Evolutionary conservation across 129 eudicot species (phyloP), one percentile per base, ranked within the genome.

Genomic region (Flaveria trinervia): DNA sequence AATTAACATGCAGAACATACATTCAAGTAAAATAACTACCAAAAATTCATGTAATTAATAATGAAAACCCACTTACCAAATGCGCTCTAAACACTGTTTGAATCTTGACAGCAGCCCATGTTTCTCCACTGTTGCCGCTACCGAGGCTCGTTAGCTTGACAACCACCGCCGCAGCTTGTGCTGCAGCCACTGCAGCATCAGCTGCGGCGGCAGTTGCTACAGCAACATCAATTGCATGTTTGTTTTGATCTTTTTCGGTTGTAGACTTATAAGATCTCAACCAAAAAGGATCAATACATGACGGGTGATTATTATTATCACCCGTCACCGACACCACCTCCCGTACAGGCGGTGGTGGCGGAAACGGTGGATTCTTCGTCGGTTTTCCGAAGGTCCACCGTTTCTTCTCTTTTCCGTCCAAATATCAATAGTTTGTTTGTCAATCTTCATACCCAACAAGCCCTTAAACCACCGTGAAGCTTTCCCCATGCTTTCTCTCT

Each of bases 221-320:
- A 4, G 98, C 98, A 50, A 93, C 98, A 48, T 93, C 98, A 76
- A 93, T 90, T 20, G 98, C 98, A 70, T 90, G 96, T 68, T 87
- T 88, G 75, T 73, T 90, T 81, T 87, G 90, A 49, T 90, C 91
- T 28, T 90, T 76, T 74, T 84, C 93, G 1, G 88, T 39, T 59
- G 84, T 85, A 20, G 81, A 73, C 68, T 81, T 78, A 77, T 83
- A 88, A 72, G 90, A 80, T 73, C 85, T 85, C 75, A 82, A 17
- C 98, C 96, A 85, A 71, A 50, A 67, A 17, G 83, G 57, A 28
- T 83, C 88, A 11, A 30, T 65, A 9, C 49, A 68, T 16, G 73
- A 56, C 48, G 77, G 85, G 59, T 67, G 51, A 49, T 65, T 59
- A 28, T 1, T 59, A 28, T 1, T 67, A 43, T 76, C 67, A 48